Conservation (phyloP, 2,329 filamentous ascomycete species). For the Chrysoporthe deuterocubensis region DNA sequence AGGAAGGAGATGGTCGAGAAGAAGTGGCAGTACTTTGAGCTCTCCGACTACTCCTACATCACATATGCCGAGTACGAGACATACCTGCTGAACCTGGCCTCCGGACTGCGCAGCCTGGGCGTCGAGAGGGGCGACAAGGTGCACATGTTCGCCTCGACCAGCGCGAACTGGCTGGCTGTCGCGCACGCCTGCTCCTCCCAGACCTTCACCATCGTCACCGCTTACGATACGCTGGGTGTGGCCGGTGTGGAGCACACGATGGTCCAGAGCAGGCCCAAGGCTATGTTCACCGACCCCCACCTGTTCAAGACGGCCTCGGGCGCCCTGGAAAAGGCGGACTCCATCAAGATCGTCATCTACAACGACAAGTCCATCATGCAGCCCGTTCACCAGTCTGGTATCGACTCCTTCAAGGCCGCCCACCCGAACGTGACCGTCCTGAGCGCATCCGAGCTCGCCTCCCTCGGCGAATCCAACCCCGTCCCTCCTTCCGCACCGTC, state of each 20-base stretch:
- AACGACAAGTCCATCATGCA: conserved; percentile 56
- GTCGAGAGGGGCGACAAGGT: conserved; percentile 69
- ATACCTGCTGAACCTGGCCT: conserved; percentile 69
- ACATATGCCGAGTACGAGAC: conserved; percentile 81
- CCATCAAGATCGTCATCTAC: conserved; percentile 65
- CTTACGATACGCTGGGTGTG: conserved; percentile 89
- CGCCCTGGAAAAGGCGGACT: conserved; percentile 59
- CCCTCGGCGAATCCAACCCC: conserved; percentile 68
- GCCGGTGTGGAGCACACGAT: conserved; percentile 86
- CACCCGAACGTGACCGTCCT: conserved; percentile 58
- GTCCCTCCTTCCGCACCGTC: conserved; percentile 72
- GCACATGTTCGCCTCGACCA: conserved; percentile 85
- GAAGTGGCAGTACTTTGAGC: conserved; percentile 89
- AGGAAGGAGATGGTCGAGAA: conserved; percentile 81
- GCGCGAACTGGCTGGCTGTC: conserved; percentile 81
- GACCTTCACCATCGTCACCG: conserved; percentile 89
- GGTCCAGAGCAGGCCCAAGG: conserved; percentile 75
- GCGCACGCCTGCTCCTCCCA: conserved; percentile 81
- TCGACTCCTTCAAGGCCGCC: conserved; percentile 60
- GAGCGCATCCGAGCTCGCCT: conserved; percentile 58
- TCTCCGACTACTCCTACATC: conserved; percentile 75
- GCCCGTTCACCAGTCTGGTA: conserved; percentile 55
- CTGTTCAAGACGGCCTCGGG: conserved; percentile 65
- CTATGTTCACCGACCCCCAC: conserved; percentile 86
- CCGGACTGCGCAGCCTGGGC: conserved; percentile 76